Evolutionary conservation across 805 yeast genomes (phyloP).

Genomic region (Zygosaccharomyces pseudorouxii): DNA sequence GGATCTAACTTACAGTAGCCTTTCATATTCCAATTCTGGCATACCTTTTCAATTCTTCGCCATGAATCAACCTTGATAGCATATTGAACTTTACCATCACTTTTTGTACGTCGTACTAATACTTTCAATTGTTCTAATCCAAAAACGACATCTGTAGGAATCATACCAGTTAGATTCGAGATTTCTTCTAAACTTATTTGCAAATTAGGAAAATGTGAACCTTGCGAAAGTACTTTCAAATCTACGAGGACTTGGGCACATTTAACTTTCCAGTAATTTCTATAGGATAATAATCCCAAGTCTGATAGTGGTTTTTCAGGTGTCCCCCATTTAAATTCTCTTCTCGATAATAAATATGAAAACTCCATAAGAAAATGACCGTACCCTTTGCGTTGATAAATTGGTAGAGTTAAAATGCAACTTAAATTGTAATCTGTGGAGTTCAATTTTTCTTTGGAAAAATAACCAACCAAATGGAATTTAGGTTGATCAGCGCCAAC

Average conservation of each 20-base stretch:
- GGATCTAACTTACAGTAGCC: slow-evolving; percentile 49
- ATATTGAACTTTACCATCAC: slow-evolving; percentile 34
- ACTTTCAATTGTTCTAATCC: slow-evolving; percentile 76
- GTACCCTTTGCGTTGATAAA: slow-evolving; percentile 80
- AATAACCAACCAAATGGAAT: slow-evolving; percentile 88
- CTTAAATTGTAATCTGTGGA: slow-evolving; percentile 77
- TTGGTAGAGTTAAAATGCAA: slow-evolving; percentile 87
- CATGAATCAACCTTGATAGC: slow-evolving; percentile 48
- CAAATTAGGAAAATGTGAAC: slow-evolving; percentile 3
- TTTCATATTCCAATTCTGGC: slow-evolving; percentile 50
- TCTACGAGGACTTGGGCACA: slow-evolving; percentile 42
- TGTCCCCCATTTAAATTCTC: slow-evolving; percentile 76
- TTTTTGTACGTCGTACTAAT: slow-evolving; percentile 32
- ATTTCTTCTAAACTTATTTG: slow-evolving; percentile 54
- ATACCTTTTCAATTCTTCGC: slow-evolving; percentile 36
- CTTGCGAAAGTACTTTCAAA: slow-evolving; percentile 13
- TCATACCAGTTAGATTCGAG: slow-evolving; percentile 76
- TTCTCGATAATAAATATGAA: slow-evolving; percentile 71
- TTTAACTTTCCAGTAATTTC: slow-evolving; percentile 78
- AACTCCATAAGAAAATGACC: slow-evolving; percentile 87
- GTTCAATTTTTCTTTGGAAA: slow-evolving; percentile 77
- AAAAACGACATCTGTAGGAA: slow-evolving; percentile 76
- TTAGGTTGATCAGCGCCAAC: slow-evolving; percentile 39
- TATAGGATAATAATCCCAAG: slow-evolving; percentile 77
- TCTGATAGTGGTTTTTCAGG: slow-evolving; percentile 94